phyloP scores from a whole-genome alignment of 139 green algal genomes.

The Coccomyxa sp. region DNA sequence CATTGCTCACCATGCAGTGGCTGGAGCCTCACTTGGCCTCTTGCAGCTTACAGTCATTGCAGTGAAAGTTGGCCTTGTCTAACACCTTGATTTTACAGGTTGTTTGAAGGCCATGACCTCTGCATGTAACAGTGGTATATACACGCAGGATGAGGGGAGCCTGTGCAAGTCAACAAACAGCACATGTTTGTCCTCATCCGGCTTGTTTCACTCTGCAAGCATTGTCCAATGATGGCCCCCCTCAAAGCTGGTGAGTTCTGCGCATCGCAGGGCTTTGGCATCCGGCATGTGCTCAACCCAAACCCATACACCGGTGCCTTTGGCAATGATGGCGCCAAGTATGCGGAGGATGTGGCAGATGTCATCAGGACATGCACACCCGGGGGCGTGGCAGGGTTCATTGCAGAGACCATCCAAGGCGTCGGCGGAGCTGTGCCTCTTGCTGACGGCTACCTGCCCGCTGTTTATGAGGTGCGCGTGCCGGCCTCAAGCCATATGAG shows the following conservation, averaged over 20 bases:
- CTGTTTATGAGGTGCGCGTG: conserved; percentile 70
- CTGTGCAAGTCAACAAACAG: no score
- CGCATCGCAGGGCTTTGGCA: conserved; percentile 70
- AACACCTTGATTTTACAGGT: no score
- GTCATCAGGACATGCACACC: conserved; percentile 63
- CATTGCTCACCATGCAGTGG: neutral
- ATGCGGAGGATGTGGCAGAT: conserved; percentile 70
- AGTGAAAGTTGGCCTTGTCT: no score
- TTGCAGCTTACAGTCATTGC: neutral
- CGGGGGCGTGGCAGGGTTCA: conserved; percentile 81
- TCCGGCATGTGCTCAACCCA: conserved; percentile 87
- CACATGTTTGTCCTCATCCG: no score
- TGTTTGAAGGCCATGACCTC: no score
- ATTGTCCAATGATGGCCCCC: no score
- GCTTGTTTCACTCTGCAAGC: no score
- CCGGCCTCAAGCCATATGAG: neutral
- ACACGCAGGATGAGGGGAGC: no score
- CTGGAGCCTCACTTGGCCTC: neutral
- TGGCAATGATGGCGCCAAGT: conserved; percentile 75
- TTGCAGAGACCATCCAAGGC: conserved; percentile 91
- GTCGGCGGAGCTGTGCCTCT: conserved; percentile 83
- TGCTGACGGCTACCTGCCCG: conserved; percentile 82
- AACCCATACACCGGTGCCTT: conserved; percentile 87
- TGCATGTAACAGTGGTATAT: no score
- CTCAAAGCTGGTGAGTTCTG: no score